These are phyloP conservation scores for Gaertneriomyces semiglobifer DNA, from an alignment of 192 early-diverging fungal species.

Conservation along the genomic window DNA sequence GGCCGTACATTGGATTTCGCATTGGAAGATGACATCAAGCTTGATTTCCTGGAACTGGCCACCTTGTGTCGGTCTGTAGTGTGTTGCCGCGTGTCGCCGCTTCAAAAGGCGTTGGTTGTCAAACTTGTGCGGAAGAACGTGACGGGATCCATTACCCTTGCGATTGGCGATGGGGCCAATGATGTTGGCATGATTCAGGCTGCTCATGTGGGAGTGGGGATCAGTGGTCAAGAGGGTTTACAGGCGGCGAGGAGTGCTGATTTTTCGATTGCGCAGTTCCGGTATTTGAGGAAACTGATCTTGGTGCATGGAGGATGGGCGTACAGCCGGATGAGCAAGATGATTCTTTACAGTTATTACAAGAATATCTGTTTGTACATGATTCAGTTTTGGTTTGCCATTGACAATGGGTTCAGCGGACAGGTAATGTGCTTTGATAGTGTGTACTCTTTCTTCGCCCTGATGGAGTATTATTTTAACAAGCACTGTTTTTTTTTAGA, in stretches of 20 bases:
- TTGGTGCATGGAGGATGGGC: conserved; percentile 98
- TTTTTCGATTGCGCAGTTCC: conserved; percentile 97
- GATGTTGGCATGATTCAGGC: conserved; percentile 99
- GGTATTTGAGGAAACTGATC: conserved; percentile 88
- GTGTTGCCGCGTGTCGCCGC: conserved; percentile 96
- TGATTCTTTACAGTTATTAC: conserved; percentile 97
- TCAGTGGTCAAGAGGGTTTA: conserved; percentile 92
- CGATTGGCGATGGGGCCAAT: conserved; percentile 99
- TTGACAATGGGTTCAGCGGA: conserved; percentile 95
- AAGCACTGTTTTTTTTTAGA: conserved; percentile 50
- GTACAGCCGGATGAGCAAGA: conserved; percentile 89
- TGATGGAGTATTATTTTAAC: neutral
- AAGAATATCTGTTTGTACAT: conserved; percentile 98
- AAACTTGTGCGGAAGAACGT: conserved; percentile 89
- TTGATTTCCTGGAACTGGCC: conserved; percentile 82
- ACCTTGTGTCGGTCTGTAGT: conserved; percentile 90
- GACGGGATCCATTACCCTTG: conserved; percentile 77
- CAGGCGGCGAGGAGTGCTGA: conserved; percentile 95
- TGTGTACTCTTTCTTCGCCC: neutral
- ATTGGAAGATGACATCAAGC: conserved; percentile 66
- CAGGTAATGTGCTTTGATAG: conserved; percentile 40
- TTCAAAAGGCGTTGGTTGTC: conserved; percentile 98
- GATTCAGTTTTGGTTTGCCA: conserved; percentile 95
- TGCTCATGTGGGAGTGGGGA: conserved; percentile 96
- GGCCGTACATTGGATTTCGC: conserved; percentile 89